Conservation (phyloP, 2,329 filamentous ascomycete species). For the Fusarium sp. region DNA sequence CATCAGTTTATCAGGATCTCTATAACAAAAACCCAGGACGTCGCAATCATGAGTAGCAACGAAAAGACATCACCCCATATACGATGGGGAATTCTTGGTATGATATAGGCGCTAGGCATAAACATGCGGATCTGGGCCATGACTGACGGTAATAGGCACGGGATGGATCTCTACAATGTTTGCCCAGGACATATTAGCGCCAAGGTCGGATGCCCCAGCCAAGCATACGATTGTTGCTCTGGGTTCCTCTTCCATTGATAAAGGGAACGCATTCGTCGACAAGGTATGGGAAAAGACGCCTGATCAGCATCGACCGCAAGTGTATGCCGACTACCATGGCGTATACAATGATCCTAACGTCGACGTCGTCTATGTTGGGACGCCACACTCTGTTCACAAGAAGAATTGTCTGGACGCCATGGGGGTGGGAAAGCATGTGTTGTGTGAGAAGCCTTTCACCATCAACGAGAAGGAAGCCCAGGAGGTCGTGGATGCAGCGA, state of each 20-base stretch:
- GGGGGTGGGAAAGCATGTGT: constrained; percentile 55
- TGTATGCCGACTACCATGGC: constrained; percentile 45
- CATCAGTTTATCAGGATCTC: background rate
- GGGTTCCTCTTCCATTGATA: background rate
- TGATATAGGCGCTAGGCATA: background rate
- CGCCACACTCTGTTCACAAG: constrained; percentile 58
- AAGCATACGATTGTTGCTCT: constrained; percentile 13
- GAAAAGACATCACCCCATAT: background rate
- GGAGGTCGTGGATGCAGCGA: constrained; percentile 18
- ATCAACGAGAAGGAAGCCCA: constrained; percentile 16
- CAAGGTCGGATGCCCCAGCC: constrained; percentile 11
- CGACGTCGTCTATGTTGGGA: constrained; percentile 60
- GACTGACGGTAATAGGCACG: constrained; percentile 7
- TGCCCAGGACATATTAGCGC: constrained; percentile 1
- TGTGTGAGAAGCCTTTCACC: constrained; percentile 61
- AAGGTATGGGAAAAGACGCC: constrained; percentile 15
- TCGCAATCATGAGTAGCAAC: constrained; percentile 22
- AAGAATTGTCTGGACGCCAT: constrained; percentile 58
- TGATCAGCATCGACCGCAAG: background rate
- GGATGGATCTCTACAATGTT: constrained; percentile 34
- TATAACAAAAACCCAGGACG: background rate
- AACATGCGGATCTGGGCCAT: too few species aligned
- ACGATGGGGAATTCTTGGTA: constrained; percentile 19
- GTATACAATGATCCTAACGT: constrained; percentile 56
- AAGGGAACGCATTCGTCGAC: constrained; percentile 4